Evolutionary conservation across 2,329 filamentous ascomycete genomes (phyloP).

Genomic region (Leptographium galeiforme): DNA sequence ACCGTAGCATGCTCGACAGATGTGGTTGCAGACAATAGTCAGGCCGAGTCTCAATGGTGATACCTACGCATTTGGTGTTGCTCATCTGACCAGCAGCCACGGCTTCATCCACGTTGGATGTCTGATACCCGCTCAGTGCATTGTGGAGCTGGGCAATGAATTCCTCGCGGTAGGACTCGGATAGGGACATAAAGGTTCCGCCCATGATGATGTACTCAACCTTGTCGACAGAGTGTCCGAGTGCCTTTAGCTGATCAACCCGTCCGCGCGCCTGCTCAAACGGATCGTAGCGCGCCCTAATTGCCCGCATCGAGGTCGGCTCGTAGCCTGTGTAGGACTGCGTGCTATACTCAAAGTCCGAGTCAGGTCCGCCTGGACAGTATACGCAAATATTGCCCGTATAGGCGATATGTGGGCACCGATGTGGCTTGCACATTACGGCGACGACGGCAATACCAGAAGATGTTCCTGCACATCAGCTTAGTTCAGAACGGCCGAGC

Average conservation of each 20-base stretch:
- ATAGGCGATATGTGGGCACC: conserved; percentile 95
- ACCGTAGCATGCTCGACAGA: conserved; percentile 89
- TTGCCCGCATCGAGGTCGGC: conserved; percentile 95
- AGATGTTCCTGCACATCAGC: conserved; percentile 54
- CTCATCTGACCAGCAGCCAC: conserved; percentile 92
- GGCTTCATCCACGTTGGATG: conserved; percentile 86
- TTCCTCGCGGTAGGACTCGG: conserved; percentile 76
- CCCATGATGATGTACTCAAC: conserved; percentile 99
- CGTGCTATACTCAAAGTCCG: conserved; percentile 97
- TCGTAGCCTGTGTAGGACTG: conserved; percentile 99
- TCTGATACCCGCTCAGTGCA: conserved; percentile 89
- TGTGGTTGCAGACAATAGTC: conserved; percentile 97
- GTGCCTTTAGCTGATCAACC: conserved; percentile 89
- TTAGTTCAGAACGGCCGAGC: neutral
- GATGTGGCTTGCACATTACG: conserved; percentile 98
- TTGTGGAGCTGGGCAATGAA: conserved; percentile 97
- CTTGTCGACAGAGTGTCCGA: conserved; percentile 96
- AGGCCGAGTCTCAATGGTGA: conserved; percentile 93
- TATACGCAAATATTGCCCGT: conserved; percentile 99
- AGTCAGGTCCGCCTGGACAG: conserved; percentile 92
- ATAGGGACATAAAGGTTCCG: conserved; percentile 94
- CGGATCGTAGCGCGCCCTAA: conserved; percentile 90
- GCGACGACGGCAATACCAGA: conserved; percentile 96
- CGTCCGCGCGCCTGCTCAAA: conserved; percentile 94
- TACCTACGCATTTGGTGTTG: conserved; percentile 90